Evolutionary conservation across 306 rosid species (phyloP).

Genomic region (Rosa lucieae): DNA sequence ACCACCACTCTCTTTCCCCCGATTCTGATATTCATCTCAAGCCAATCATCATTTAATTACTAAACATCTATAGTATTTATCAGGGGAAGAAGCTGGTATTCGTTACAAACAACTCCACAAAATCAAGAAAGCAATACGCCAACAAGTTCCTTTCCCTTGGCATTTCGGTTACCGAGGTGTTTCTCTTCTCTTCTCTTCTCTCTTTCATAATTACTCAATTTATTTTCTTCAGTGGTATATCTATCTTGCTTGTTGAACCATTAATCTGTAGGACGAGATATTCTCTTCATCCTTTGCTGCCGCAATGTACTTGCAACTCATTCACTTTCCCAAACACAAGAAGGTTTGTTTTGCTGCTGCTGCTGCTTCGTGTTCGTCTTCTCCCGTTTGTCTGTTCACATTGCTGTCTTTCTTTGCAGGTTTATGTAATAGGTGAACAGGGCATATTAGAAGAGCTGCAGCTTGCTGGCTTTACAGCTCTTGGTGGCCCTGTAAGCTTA

Average conservation of each 20-base stretch:
- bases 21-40: neutral
- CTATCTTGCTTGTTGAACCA: neutral
- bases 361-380: neutral
- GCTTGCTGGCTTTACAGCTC: conserved; percentile 82
- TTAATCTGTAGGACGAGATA: conserved; percentile 64
- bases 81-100: conserved; percentile 86
- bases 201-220: too few relatives aligned
- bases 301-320: conserved; percentile 85
- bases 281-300: conserved; percentile 96
- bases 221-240: neutral
- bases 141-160: conserved; percentile 79
- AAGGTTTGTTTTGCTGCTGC: conserved; percentile 48
- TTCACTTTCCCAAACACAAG: conserved; percentile 61
- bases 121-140: conserved; percentile 66
- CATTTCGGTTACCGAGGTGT: conserved; percentile 69
- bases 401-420: conserved; percentile 44
- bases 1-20: neutral
- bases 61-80: neutral
- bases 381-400: neutral
- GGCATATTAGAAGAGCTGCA: conserved; percentile 86
- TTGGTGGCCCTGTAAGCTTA: conserved; percentile 89
- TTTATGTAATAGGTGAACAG: conserved; percentile 83
- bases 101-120: conserved; percentile 80
- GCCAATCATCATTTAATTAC: neutral
- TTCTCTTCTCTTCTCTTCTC: neutral